Evolutionary conservation across 768 basidiomycete genomes (phyloP).

Genomic region (Pleurotus tuber-regium): DNA sequence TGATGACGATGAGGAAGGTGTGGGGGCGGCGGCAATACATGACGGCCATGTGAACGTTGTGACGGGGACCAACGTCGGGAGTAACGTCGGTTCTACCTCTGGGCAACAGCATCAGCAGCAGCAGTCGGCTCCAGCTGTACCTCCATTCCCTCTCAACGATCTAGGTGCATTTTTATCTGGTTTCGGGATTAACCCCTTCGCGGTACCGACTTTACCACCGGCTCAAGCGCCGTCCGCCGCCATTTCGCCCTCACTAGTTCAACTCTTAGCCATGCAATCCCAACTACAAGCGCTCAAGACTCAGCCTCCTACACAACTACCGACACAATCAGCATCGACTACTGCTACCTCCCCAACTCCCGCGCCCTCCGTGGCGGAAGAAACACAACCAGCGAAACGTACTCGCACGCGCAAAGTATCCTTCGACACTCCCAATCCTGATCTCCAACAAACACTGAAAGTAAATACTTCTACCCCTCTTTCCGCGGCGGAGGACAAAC

Average conservation of each 20-base stretch:
- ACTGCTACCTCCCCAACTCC: constrained; percentile 22
- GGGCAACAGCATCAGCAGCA: too few species aligned
- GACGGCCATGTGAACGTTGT: constrained; percentile 62
- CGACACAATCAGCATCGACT: constrained; percentile 17
- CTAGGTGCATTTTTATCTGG: constrained; percentile 34
- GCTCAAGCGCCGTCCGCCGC: constrained; percentile 28
- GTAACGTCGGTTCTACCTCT: constrained; percentile 26
- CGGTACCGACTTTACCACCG: constrained; percentile 25
- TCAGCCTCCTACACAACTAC: constrained; percentile 15
- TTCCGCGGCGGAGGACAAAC: constrained; percentile 80
- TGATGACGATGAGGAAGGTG: constrained; percentile 46
- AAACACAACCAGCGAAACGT: constrained; percentile 46
- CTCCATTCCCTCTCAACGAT: constrained; percentile 23
- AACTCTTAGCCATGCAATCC: constrained; percentile 50
- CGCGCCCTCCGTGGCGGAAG: constrained; percentile 20
- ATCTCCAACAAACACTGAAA: constrained; percentile 15
- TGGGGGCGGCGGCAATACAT: constrained; percentile 43
- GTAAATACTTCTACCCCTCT: constrained; percentile 28
- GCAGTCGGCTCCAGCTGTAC: constrained; percentile 18
- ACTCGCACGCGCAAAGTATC: constrained; percentile 54
- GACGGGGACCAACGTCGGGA: constrained; percentile 40
- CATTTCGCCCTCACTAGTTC: constrained; percentile 59
- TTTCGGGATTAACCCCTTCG: constrained; percentile 43
- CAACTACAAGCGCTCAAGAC: constrained; percentile 42
- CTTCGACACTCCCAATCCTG: constrained; percentile 28